phyloP scores from a whole-genome alignment of 192 early-diverging fungal species.

The Backusella westeae region DNA sequence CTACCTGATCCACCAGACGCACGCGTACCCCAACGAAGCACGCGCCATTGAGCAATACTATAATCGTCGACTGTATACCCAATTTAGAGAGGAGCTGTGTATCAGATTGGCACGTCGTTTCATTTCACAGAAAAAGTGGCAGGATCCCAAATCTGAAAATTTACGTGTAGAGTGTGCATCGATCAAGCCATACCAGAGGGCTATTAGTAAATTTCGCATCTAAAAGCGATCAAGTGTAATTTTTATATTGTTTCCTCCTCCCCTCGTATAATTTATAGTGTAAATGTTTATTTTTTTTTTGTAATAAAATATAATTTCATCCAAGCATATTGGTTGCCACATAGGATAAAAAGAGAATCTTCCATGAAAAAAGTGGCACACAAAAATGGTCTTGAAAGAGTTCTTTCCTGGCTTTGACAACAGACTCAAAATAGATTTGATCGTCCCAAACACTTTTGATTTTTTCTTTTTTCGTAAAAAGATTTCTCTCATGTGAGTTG shows the following conservation, averaged over 20 bases:
- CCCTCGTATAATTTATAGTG: neutral
- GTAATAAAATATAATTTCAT: too few relatives aligned
- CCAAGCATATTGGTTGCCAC: too few relatives aligned
- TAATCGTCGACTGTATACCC: slow-evolving; percentile 44
- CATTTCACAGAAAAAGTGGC: slow-evolving; percentile 37
- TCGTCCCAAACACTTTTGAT: too few relatives aligned
- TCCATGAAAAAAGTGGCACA: too few relatives aligned
- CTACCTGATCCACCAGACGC: slow-evolving; percentile 55
- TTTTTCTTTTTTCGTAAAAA: too few relatives aligned
- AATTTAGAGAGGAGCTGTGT: slow-evolving; percentile 51
- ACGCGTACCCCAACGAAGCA: slow-evolving; percentile 47
- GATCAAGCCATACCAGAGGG: slow-evolving; percentile 3
- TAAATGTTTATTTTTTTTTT: neutral
- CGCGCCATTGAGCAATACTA: slow-evolving; percentile 48
- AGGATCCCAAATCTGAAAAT: slow-evolving; percentile 35
- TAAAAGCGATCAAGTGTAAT: neutral
- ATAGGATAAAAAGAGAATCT: too few relatives aligned
- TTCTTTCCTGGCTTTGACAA: too few relatives aligned
- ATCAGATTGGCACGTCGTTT: slow-evolving; percentile 46
- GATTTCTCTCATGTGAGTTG: too few relatives aligned
- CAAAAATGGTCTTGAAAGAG: too few relatives aligned
- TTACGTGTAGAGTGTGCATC: slow-evolving; percentile 35
- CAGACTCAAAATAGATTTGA: too few relatives aligned
- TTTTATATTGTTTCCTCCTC: neutral
- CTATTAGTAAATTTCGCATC: neutral